A percentile compares a stretch with the other conserved stretches of the same genome.
phyloP scores from a whole-genome alignment of 495 filamentous ascomycete genomes.

The Choiromyces venosus region DNA sequence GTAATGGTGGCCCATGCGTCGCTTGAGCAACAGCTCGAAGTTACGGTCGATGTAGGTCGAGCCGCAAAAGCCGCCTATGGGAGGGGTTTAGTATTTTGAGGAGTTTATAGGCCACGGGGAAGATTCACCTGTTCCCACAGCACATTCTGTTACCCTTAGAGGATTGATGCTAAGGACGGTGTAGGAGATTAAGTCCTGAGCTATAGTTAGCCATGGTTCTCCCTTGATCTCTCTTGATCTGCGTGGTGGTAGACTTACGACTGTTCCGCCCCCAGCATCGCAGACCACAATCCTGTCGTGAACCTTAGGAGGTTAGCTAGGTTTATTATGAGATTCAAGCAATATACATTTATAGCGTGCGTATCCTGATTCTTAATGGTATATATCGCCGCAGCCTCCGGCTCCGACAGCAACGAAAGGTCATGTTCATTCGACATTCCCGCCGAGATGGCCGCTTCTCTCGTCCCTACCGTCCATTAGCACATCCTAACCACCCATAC shows the following conservation, averaged over 20 bases:
- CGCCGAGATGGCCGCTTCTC: slow-evolving; percentile 59
- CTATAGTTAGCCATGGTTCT: neutral
- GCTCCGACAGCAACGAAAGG: slow-evolving; percentile 51
- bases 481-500: neutral
- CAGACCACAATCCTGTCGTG: slow-evolving; percentile 33
- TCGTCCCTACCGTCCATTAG: slow-evolving; percentile 43
- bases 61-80: slow-evolving; percentile 19
- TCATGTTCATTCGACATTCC: slow-evolving; percentile 51
- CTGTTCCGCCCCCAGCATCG: slow-evolving; percentile 34
- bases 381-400: slow-evolving; percentile 32
- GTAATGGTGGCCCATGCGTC: slow-evolving; percentile 12
- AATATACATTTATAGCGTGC: neutral
- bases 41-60: slow-evolving; percentile 28
- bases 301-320: slow-evolving; percentile 15
- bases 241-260: slow-evolving; percentile 12
- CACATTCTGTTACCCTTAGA: slow-evolving; percentile 9
- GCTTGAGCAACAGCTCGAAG: slow-evolving; percentile 8
- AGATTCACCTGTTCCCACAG: slow-evolving; percentile 11
- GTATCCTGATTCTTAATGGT: slow-evolving; percentile 17
- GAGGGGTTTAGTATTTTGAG: neutral
- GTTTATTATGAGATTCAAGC: neutral
- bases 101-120: neutral
- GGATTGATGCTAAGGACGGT: slow-evolving; percentile 5
- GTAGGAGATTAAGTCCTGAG: slow-evolving; percentile 15
- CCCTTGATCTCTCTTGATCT: no score